Conservation (phyloP, 2,329 filamentous ascomycete genomes). For the Diatrype stigma region DNA sequence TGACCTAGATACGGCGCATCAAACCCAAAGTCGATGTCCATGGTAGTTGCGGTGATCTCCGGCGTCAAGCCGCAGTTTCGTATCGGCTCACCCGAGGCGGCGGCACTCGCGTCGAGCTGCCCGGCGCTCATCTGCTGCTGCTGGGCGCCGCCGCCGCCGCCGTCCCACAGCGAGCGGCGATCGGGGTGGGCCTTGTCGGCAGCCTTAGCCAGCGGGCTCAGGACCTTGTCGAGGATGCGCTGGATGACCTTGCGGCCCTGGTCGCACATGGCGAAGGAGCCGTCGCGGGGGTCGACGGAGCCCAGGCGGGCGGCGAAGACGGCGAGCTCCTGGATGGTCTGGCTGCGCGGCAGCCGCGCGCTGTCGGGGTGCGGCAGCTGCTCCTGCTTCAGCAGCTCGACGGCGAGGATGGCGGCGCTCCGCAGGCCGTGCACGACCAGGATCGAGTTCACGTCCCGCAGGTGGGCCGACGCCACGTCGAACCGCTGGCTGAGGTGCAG, state of each 20-base stretch:
- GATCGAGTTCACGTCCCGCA: conserved; percentile 25
- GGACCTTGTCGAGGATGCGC: conserved; percentile 31
- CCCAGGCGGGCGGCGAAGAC: conserved; percentile 31
- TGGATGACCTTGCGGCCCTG: conserved; percentile 31
- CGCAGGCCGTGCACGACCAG: conserved; percentile 29
- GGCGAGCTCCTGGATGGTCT: conserved; percentile 32
- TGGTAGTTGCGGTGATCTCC: conserved; percentile 17
- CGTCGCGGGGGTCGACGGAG: conserved; percentile 26
- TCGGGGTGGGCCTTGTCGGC: conserved; percentile 9
- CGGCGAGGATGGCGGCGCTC: conserved; percentile 30
- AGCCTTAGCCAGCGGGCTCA: conserved; percentile 23
- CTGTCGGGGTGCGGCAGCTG: conserved; percentile 28
- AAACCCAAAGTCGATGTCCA: conserved; percentile 22
- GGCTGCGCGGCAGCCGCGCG: conserved; percentile 30
- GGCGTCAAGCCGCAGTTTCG: conserved; percentile 14
- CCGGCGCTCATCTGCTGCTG: conserved; percentile 6
- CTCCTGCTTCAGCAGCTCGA: conserved; percentile 32
- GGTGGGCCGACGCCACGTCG: conserved; percentile 25
- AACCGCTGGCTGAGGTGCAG: conserved; percentile 26
- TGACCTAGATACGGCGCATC: conserved; percentile 26
- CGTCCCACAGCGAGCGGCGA: conserved; percentile 3
- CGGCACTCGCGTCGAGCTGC: conserved; percentile 11
- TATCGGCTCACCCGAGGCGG: conserved; percentile 9
- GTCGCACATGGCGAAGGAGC: conserved; percentile 27
- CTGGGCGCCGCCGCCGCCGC: no score